Percentiles rank a stretch among this genome's conserved stretches.
Evolutionary conservation across 2,329 filamentous ascomycete species (phyloP).

Genomic region (Fusarium avenaceum): DNA sequence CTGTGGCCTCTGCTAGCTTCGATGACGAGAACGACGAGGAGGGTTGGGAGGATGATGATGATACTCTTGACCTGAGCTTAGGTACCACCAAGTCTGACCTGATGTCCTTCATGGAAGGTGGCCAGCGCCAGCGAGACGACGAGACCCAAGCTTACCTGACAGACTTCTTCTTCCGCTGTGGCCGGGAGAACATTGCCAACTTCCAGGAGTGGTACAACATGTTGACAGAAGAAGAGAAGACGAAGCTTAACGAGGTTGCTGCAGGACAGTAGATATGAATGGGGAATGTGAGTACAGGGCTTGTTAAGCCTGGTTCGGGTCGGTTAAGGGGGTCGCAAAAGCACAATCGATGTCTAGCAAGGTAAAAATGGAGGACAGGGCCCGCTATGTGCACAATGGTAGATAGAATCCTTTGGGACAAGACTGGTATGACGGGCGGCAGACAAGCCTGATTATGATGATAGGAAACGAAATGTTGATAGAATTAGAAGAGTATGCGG

Average conservation of each 20-base stretch:
- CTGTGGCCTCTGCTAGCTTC: constrained; percentile 70
- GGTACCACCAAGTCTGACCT: constrained; percentile 79
- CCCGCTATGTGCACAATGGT: neutral
- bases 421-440: constrained; percentile 5
- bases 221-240: constrained; percentile 68
- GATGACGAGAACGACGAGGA: constrained; percentile 79
- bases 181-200: constrained; percentile 67
- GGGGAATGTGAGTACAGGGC: neutral
- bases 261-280: constrained; percentile 50
- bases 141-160: constrained; percentile 89
- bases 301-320: constrained; percentile 12
- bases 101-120: constrained; percentile 79
- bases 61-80: constrained; percentile 81
- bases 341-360: neutral
- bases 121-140: constrained; percentile 80
- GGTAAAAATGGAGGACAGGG: neutral
- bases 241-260: constrained; percentile 67
- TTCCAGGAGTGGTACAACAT: constrained; percentile 70
- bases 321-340: constrained; percentile 24
- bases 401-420: constrained; percentile 23
- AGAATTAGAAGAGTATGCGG: constrained; percentile 38
- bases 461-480: constrained; percentile 43
- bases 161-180: constrained; percentile 80
- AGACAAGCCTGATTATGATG: constrained; percentile 31
- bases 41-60: constrained; percentile 89